Evolutionary conservation across 2,329 filamentous ascomycete species (phyloP).

Genomic region (Colletotrichum tofieldiae): DNA sequence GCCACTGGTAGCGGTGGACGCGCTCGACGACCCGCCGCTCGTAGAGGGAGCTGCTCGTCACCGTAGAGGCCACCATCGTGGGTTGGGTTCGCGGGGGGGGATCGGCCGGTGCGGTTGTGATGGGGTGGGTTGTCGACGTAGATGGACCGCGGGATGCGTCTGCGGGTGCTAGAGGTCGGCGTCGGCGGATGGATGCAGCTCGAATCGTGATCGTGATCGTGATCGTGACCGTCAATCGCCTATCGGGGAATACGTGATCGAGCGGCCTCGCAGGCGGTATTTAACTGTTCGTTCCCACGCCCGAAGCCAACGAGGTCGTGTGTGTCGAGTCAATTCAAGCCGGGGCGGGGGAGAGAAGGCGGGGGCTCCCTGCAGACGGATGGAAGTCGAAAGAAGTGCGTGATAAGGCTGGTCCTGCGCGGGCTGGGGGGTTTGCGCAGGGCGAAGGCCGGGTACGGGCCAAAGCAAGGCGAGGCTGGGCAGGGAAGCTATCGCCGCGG

Average conservation of each 20-base stretch:
- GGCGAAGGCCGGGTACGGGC: background rate
- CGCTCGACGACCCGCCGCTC: conserved; percentile 60
- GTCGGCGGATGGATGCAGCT: background rate
- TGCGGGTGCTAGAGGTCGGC: background rate
- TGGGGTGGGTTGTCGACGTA: background rate
- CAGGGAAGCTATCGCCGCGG: conserved; percentile 8
- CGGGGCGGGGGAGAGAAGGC: background rate
- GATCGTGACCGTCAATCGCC: background rate
- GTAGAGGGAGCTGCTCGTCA: conserved; percentile 61
- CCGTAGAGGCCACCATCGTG: conserved; percentile 53
- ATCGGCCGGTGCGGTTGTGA: background rate
- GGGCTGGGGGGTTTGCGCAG: background rate
- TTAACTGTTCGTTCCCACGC: background rate
- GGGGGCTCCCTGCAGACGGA: background rate
- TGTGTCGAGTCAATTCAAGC: background rate
- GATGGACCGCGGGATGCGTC: background rate
- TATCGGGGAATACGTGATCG: background rate
- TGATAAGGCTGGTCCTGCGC: background rate
- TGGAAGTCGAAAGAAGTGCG: background rate
- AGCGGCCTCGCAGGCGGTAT: background rate
- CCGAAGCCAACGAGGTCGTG: background rate
- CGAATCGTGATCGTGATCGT: background rate
- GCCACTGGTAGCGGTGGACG: conserved; percentile 77
- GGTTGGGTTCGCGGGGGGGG: background rate
- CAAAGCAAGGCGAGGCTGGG: conserved; percentile 9